Evolutionary conservation across 1,139 yeast genomes (phyloP).

Genomic region (Pichia sp.): DNA sequence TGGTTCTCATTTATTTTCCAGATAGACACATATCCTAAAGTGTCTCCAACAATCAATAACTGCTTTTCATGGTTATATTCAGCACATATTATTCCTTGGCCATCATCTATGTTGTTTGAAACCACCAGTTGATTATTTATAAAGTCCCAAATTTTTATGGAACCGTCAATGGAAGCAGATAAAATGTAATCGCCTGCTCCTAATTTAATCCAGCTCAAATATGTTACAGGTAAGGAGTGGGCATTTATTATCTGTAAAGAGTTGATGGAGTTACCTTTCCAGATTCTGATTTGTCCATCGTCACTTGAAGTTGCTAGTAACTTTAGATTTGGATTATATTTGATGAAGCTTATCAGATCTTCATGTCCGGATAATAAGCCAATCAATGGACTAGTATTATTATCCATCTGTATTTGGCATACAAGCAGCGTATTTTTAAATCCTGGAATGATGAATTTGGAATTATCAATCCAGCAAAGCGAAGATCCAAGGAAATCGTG

Average conservation of each 20-base stretch:
- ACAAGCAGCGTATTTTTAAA: slow-evolving; percentile 48
- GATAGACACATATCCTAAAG: slow-evolving; percentile 45
- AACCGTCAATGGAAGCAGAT: slow-evolving; percentile 59
- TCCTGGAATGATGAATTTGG: slow-evolving; percentile 66
- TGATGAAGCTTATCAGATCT: slow-evolving; percentile 47
- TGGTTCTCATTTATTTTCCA: slow-evolving; percentile 35
- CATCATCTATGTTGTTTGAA: slow-evolving; percentile 32
- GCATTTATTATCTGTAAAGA: slow-evolving; percentile 34
- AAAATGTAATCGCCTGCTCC: slow-evolving; percentile 23
- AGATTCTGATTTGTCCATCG: slow-evolving; percentile 61
- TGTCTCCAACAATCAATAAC: slow-evolving; percentile 52
- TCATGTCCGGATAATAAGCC: slow-evolving; percentile 67
- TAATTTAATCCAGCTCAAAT: slow-evolving; percentile 42
- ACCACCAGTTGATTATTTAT: slow-evolving; percentile 33
- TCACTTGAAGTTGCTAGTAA: slow-evolving; percentile 70
- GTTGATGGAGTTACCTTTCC: slow-evolving; percentile 58
- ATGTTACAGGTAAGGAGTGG: slow-evolving; percentile 51
- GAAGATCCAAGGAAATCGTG: slow-evolving; percentile 33
- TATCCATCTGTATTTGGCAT: slow-evolving; percentile 39
- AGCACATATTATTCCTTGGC: slow-evolving; percentile 47
- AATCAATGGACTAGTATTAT: slow-evolving; percentile 33
- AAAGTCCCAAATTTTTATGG: slow-evolving; percentile 61
- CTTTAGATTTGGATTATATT: slow-evolving; percentile 43
- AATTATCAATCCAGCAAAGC: slow-evolving; percentile 65
- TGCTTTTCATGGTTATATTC: slow-evolving; percentile 35